Evolutionary conservation across 768 basidiomycete genomes (phyloP).

Genomic region (Termitomyces sp.): DNA sequence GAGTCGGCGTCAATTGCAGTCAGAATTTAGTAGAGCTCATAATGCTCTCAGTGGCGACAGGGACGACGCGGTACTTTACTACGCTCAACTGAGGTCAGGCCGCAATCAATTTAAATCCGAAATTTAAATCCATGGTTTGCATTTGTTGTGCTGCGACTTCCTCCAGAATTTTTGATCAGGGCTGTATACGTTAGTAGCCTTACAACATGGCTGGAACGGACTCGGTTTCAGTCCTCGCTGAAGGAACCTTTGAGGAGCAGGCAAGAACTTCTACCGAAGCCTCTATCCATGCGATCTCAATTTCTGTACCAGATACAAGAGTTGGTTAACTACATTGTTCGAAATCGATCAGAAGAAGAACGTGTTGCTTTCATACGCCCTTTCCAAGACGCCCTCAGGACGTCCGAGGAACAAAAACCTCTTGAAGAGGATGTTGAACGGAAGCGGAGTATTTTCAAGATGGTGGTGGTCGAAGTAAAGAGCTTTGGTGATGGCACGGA

Average conservation of each 20-base stretch:
- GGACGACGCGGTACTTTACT: no score
- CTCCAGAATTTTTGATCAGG: slow-evolving; percentile 27
- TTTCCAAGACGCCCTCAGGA: slow-evolving; percentile 58
- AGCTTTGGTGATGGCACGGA: slow-evolving; percentile 75
- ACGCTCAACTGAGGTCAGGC: no score
- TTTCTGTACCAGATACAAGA: slow-evolving; percentile 59
- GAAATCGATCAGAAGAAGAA: slow-evolving; percentile 65
- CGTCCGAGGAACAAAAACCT: slow-evolving; percentile 46
- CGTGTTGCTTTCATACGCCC: slow-evolving; percentile 57
- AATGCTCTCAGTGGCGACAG: no score
- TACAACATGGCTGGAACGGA: slow-evolving; percentile 64
- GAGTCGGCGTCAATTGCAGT: no score
- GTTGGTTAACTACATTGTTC: slow-evolving; percentile 69
- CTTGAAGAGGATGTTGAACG: slow-evolving; percentile 51
- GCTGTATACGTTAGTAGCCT: slow-evolving; percentile 5
- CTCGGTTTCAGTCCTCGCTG: slow-evolving; percentile 80
- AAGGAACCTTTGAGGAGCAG: slow-evolving; percentile 89
- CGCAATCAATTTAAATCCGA: no score
- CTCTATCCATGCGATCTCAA: not conserved
- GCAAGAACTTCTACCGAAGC: slow-evolving; percentile 30
- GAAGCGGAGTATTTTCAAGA: slow-evolving; percentile 52
- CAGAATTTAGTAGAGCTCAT: no score
- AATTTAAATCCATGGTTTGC: slow-evolving; percentile 24
- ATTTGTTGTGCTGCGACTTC: slow-evolving; percentile 31
- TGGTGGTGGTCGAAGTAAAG: slow-evolving; percentile 60